Evolutionary conservation across 306 rosid genomes (phyloP).

Genomic region (Vicia sativa): DNA sequence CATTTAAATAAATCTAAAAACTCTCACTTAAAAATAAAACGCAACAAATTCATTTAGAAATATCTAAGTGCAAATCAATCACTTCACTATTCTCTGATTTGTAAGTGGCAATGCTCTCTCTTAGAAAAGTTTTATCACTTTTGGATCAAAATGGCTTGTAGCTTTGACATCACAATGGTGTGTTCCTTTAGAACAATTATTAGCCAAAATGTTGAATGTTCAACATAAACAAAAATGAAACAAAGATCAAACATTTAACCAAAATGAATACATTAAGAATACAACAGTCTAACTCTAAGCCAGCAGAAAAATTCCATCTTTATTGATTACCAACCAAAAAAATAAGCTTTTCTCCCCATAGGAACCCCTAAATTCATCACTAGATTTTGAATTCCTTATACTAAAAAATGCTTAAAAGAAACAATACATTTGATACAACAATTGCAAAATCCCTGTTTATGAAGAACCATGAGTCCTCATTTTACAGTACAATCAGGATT

Average conservation of each 20-base stretch:
- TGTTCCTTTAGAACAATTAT: too few relatives aligned
- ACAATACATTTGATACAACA: conserved; percentile 36
- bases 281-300: not conserved
- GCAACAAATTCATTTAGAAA: too few relatives aligned
- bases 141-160: too few relatives aligned
- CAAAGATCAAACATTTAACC: not conserved
- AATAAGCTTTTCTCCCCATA: not conserved
- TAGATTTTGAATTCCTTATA: not conserved
- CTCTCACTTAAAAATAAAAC: too few relatives aligned
- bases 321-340: not conserved
- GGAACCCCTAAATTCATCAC: not conserved
- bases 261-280: not conserved
- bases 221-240: not conserved
- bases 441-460: conserved; percentile 25
- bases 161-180: too few relatives aligned
- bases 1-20: too few relatives aligned
- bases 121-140: too few relatives aligned
- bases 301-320: not conserved
- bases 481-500: conserved; percentile 38
- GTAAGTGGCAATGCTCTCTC: too few relatives aligned
- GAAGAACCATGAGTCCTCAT: conserved; percentile 16
- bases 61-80: too few relatives aligned
- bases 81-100: too few relatives aligned
- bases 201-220: not conserved
- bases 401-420: not conserved